These are phyloP conservation scores for Umbellularia californica DNA, from an alignment of 164 flowering plant species.

Conservation along the genomic window DNA sequence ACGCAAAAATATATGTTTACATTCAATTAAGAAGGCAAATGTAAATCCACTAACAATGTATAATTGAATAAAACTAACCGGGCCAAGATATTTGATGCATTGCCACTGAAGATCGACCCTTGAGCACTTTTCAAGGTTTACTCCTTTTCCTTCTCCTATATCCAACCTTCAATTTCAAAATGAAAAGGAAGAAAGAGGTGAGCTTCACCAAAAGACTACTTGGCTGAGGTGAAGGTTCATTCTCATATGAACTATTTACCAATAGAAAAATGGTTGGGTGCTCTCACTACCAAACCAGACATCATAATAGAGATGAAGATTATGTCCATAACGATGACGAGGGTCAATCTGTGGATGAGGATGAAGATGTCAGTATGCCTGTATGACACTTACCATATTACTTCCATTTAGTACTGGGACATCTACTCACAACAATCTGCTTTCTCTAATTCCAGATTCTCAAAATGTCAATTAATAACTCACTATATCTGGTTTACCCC, in stretches of 20 bases:
- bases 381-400: not conserved
- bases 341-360: slow-evolving; percentile 52
- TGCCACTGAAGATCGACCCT: slow-evolving; percentile 48
- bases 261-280: slow-evolving; percentile 68
- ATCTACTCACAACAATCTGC: not conserved
- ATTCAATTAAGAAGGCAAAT: no score
- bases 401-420: not conserved
- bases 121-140: slow-evolving; percentile 44
- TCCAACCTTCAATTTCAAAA: slow-evolving; percentile 49
- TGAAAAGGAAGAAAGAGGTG: not conserved
- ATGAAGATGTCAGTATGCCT: not conserved
- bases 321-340: slow-evolving; percentile 67
- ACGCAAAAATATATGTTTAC: no score
- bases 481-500: no score
- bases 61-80: slow-evolving; percentile 35
- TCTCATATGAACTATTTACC: slow-evolving; percentile 30
- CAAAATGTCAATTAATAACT: no score
- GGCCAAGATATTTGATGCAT: slow-evolving; percentile 72
- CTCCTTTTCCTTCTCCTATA: slow-evolving; percentile 66
- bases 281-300: slow-evolving; percentile 53
- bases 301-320: slow-evolving; percentile 55
- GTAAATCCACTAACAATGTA: not conserved
- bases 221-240: not conserved
- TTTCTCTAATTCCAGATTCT: not conserved
- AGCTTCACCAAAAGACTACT: not conserved